These are phyloP conservation scores for Cenchrus fungigraminus DNA, from an alignment of 176 grass and related monocot genomes.

Conservation along the genomic window DNA sequence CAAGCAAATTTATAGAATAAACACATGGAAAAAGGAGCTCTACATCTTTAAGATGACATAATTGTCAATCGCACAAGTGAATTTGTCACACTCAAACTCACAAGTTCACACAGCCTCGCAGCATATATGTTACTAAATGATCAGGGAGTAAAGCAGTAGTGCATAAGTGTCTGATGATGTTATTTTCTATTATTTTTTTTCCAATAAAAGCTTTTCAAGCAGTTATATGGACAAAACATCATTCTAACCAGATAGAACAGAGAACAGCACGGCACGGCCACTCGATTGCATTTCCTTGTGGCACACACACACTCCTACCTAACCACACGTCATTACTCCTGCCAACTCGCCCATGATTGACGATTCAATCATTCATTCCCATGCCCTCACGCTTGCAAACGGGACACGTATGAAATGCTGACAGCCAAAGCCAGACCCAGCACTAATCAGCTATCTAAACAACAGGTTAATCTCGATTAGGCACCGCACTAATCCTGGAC, in stretches of 20 bases:
- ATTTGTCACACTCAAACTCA: background rate
- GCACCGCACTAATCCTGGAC: background rate
- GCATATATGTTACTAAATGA: background rate
- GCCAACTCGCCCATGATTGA: background rate
- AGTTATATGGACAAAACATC: background rate
- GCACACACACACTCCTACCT: background rate
- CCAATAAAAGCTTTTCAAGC: background rate
- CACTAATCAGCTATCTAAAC: background rate
- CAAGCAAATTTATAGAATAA: background rate
- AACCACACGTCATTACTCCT: background rate
- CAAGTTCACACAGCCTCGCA: background rate
- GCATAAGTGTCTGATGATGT: background rate
- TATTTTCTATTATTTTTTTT: background rate
- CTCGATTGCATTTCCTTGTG: background rate
- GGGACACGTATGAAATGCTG: background rate
- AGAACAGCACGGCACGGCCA: background rate
- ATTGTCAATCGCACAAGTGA: background rate
- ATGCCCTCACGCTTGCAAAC: background rate
- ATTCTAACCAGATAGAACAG: conserved; percentile 11
- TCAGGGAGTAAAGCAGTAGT: background rate
- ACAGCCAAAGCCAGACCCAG: background rate
- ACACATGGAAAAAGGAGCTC: background rate
- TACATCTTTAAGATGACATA: background rate
- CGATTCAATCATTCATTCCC: background rate
- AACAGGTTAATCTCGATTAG: background rate